phyloP scores from a whole-genome alignment of 2,329 filamentous ascomycete genomes.

The Diplodia scrobiculata region DNA sequence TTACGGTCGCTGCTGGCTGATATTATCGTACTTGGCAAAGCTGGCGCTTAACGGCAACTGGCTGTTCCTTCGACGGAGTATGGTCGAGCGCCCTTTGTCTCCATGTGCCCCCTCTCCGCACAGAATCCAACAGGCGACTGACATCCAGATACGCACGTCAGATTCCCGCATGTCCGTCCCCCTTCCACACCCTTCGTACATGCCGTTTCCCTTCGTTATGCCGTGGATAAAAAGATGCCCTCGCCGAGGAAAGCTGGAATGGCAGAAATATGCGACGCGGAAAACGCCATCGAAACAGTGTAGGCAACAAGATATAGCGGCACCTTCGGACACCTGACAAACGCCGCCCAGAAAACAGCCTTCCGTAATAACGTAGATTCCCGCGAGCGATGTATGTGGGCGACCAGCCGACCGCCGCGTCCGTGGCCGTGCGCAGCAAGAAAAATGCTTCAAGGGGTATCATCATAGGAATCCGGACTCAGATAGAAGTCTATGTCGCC shows the following conservation, averaged over 20 bases:
- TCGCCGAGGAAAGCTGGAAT: slow-evolving; percentile 20
- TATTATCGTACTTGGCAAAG: slow-evolving; percentile 24
- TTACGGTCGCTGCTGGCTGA: slow-evolving; percentile 13
- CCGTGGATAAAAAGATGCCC: slow-evolving; percentile 23
- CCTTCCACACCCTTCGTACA: slow-evolving; percentile 17
- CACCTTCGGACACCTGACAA: slow-evolving; percentile 22
- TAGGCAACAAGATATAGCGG: slow-evolving; percentile 16
- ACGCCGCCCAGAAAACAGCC: slow-evolving; percentile 24
- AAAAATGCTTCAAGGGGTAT: slow-evolving; percentile 43
- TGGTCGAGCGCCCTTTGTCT: background rate
- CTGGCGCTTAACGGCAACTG: slow-evolving; percentile 9
- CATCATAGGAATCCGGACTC: slow-evolving; percentile 59
- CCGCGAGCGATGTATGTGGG: slow-evolving; percentile 18
- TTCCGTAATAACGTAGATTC: slow-evolving; percentile 26
- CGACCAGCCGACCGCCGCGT: slow-evolving; percentile 17
- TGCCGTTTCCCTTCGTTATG: slow-evolving; percentile 26
- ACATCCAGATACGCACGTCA: slow-evolving; percentile 4
- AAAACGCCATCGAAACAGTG: slow-evolving; percentile 22
- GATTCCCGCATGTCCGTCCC: background rate
- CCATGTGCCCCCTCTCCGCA: background rate
- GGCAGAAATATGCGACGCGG: slow-evolving; percentile 16
- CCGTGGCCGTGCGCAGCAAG: slow-evolving; percentile 23
- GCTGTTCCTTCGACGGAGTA: slow-evolving; percentile 4
- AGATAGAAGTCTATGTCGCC: slow-evolving; percentile 51
- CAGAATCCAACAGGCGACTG: background rate